phyloP scores from a whole-genome alignment of 768 basidiomycete genomes.

The Termitomyces sp. region DNA sequence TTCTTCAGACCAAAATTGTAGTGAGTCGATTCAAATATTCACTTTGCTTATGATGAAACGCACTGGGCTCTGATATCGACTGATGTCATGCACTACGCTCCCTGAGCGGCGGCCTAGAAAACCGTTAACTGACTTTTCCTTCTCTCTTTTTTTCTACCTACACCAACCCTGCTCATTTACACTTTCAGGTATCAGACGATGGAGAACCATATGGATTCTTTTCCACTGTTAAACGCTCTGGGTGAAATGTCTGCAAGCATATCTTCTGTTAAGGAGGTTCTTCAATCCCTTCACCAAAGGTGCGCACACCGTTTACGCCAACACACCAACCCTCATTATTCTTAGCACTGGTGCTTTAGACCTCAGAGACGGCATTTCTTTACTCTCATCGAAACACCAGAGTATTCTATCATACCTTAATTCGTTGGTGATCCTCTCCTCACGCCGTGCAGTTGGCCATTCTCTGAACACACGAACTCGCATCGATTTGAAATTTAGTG shows the following conservation, averaged over 20 bases:
- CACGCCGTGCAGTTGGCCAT: conserved; percentile 69
- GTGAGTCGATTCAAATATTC: conserved; percentile 9
- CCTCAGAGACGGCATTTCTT: conserved; percentile 79
- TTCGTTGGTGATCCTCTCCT: conserved; percentile 68
- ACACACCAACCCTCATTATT: conserved; percentile 3
- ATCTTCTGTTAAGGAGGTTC: conserved; percentile 51
- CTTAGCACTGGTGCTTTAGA: conserved; percentile 33
- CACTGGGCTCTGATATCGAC: conserved; percentile 53
- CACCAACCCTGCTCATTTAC: background rate
- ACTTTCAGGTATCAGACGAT: conserved; percentile 1
- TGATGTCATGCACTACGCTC: conserved; percentile 30
- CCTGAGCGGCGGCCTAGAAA: conserved; percentile 30
- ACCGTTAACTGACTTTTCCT: conserved; percentile 18
- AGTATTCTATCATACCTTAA: conserved; percentile 83
- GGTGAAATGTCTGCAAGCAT: conserved; percentile 65
- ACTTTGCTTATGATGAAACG: conserved; percentile 40
- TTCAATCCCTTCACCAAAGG: conserved; percentile 46
- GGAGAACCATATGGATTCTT: background rate
- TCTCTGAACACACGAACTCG: conserved; percentile 49
- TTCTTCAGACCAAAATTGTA: background rate
- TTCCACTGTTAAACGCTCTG: conserved; percentile 15
- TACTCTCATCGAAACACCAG: conserved; percentile 86
- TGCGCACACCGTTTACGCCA: conserved; percentile 38
- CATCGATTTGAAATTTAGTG: conserved; percentile 50
- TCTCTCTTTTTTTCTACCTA: background rate